These are phyloP conservation scores for Posidonia australis DNA, from an alignment of 106 monocot species.

Conservation along the genomic window DNA sequence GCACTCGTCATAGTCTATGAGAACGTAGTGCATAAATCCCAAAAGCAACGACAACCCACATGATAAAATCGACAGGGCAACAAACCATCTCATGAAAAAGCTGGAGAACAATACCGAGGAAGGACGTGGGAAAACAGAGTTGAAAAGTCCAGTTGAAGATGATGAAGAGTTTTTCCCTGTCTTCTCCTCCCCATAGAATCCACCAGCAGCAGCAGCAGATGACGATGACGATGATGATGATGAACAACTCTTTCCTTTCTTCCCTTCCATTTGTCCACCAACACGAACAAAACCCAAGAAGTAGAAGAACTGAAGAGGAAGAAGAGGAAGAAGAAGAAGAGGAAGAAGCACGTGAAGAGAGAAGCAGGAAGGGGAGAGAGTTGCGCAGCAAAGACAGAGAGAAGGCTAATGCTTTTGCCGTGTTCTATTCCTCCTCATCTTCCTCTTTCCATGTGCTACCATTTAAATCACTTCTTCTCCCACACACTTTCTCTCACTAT, in stretches of 20 bases:
- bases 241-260: not conserved
- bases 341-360: not conserved
- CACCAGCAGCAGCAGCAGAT: too few species aligned
- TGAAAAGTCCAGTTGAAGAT: conserved; percentile 8
- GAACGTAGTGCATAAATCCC: too few species aligned
- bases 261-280: not conserved
- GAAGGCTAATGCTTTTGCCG: too few species aligned
- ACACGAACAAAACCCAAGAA: not conserved
- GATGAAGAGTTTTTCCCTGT: not conserved
- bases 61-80: too few species aligned
- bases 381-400: not conserved
- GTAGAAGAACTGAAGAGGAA: not conserved
- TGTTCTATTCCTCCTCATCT: too few species aligned
- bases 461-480: not conserved
- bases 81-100: too few species aligned
- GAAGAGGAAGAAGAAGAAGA: not conserved
- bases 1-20: too few species aligned
- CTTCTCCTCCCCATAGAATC: conserved; percentile 7
- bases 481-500: not conserved
- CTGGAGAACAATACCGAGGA: not conserved
- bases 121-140: conserved; percentile 17
- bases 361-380: not conserved
- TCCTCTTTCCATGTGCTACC: not conserved
- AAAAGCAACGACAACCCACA: not conserved
- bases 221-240: conserved; percentile 2